These are phyloP conservation scores for Penicillium paradoxum DNA, from an alignment of 495 filamentous ascomycete genomes.

Conservation along the genomic window DNA sequence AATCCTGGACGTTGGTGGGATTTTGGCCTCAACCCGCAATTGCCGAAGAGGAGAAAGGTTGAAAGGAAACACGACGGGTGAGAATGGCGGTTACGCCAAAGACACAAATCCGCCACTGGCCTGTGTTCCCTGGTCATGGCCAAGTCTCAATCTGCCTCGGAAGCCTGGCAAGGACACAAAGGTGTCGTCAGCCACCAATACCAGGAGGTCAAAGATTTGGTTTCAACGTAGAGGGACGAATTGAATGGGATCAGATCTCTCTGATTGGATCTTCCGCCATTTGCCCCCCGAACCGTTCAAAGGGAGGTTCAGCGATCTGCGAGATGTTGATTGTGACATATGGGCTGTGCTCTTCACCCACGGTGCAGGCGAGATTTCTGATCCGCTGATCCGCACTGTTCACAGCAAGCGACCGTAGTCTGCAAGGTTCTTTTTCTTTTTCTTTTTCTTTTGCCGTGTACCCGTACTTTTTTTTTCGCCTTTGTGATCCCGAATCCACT, in stretches of 20 bases:
- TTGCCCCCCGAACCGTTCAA: neutral
- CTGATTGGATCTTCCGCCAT: neutral
- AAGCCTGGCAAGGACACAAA: neutral
- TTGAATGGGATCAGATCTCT: neutral
- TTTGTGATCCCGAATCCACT: neutral
- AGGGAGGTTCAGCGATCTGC: neutral
- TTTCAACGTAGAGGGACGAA: neutral
- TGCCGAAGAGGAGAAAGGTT: conserved; percentile 1
- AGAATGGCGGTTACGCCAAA: conserved; percentile 7
- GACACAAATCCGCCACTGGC: conserved; percentile 3
- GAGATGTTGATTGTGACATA: conserved; percentile 7
- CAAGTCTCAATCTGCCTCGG: neutral
- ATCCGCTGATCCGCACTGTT: neutral
- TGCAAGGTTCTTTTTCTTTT: neutral
- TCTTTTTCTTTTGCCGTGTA: neutral
- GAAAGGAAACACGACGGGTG: conserved; percentile 1
- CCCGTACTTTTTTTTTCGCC: neutral
- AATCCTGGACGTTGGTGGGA: neutral
- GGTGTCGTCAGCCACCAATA: conserved; percentile 4
- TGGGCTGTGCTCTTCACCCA: neutral
- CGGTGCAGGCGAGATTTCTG: neutral
- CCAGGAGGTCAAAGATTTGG: neutral
- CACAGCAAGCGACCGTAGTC: neutral
- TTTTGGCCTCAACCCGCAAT: conserved; percentile 2
- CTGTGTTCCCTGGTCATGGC: conserved; percentile 4